Percentiles rank a stretch among this genome's conserved stretches.
These are phyloP conservation scores for Starmerella apis DNA, from an alignment of 805 yeast genomes.

Conservation along the genomic window DNA sequence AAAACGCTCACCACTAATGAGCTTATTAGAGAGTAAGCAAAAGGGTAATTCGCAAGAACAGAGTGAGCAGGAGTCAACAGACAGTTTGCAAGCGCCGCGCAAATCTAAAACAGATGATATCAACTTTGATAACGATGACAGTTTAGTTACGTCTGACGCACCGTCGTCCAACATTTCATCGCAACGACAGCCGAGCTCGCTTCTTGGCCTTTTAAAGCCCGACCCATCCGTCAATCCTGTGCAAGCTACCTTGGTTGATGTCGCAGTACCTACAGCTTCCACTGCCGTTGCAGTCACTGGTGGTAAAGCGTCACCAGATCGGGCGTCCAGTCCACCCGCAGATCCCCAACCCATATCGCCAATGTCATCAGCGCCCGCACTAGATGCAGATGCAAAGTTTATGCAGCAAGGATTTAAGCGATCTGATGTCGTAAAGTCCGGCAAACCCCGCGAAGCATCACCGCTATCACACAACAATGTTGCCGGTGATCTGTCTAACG, in stretches of 20 bases:
- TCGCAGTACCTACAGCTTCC: background rate
- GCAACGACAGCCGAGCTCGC: background rate
- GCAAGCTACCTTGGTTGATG: background rate
- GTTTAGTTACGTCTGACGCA: too few relatives aligned
- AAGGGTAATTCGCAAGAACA: background rate
- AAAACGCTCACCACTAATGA: conserved; percentile 4
- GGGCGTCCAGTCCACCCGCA: background rate
- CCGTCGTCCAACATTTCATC: background rate
- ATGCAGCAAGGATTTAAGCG: conserved; percentile 1
- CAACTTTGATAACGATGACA: too few relatives aligned
- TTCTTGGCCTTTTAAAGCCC: background rate
- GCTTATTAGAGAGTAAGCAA: conserved; percentile 3
- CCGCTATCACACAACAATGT: background rate
- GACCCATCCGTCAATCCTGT: background rate
- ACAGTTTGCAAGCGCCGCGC: background rate
- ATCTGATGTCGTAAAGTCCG: background rate
- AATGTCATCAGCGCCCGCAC: background rate
- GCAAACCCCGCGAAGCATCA: too few relatives aligned
- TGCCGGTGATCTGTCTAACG: background rate
- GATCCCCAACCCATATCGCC: conserved; percentile 1
- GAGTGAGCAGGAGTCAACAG: background rate
- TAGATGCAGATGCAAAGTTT: background rate
- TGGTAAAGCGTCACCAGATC: background rate
- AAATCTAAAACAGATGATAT: too few relatives aligned
- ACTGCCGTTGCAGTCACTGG: background rate